Evolutionary conservation across 2,329 filamentous ascomycete genomes (phyloP).

Genomic region (Cucurbitaria berberidis): DNA sequence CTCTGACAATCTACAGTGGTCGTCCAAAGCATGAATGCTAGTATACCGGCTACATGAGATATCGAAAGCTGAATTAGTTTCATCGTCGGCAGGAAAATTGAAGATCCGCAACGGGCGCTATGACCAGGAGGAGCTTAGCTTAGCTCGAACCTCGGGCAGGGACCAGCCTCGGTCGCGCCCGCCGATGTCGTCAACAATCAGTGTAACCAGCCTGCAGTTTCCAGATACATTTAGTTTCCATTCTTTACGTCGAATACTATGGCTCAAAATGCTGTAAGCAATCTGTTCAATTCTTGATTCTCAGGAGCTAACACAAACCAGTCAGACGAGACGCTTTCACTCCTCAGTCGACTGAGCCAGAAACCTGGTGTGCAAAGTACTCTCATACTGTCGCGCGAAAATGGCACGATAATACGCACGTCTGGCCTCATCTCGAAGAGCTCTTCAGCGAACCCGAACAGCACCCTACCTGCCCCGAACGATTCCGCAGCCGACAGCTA

Average conservation of each 20-base stretch:
- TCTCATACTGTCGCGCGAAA: conserved; percentile 73
- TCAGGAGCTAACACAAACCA: conserved; percentile 15
- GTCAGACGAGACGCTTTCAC: conserved; percentile 66
- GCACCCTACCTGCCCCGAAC: conserved; percentile 43
- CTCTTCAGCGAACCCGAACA: conserved; percentile 55
- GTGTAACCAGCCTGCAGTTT: conserved; percentile 4
- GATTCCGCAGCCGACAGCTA: conserved; percentile 41
- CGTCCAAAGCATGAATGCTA: conserved; percentile 34
- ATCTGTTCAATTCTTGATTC: not conserved
- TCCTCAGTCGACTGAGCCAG: conserved; percentile 72
- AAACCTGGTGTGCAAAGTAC: conserved; percentile 82
- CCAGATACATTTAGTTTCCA: not conserved
- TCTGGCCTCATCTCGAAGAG: conserved; percentile 71
- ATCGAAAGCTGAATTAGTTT: conserved; percentile 6
- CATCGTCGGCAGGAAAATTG: conserved; percentile 28
- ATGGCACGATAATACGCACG: conserved; percentile 76
- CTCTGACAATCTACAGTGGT: not conserved
- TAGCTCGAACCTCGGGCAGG: conserved; percentile 18
- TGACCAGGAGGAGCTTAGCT: conserved; percentile 6
- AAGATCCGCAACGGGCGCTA: conserved; percentile 24
- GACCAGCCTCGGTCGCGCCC: conserved; percentile 18
- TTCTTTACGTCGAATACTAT: conserved; percentile 18
- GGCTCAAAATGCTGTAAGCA: conserved; percentile 39
- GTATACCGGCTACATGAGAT: conserved; percentile 5
- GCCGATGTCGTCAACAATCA: conserved; percentile 26